These are phyloP conservation scores for Ophiostoma quercus DNA, from an alignment of 2,329 filamentous ascomycete genomes.

Conservation along the genomic window DNA sequence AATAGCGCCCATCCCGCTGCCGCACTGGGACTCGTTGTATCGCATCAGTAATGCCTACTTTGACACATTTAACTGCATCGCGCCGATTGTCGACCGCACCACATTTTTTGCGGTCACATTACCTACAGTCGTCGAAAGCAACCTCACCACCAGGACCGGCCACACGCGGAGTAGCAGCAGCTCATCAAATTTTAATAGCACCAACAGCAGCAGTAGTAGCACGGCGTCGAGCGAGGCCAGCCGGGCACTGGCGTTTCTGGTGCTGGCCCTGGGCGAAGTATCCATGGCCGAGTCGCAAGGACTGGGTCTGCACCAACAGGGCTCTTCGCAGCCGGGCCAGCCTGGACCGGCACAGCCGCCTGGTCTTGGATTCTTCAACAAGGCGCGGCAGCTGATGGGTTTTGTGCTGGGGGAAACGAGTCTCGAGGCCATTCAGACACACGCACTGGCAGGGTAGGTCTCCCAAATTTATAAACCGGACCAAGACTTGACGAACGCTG, in stretches of 20 bases:
- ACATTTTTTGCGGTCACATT: slow-evolving; percentile 47
- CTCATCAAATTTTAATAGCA: neutral
- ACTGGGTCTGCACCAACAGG: slow-evolving; percentile 41
- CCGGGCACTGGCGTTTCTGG: slow-evolving; percentile 51
- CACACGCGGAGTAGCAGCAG: neutral
- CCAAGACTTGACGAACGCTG: neutral
- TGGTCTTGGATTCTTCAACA: slow-evolving; percentile 56
- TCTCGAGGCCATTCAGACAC: slow-evolving; percentile 55
- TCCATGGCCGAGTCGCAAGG: slow-evolving; percentile 49
- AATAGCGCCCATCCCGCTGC: slow-evolving; percentile 34
- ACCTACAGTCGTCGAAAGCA: slow-evolving; percentile 37
- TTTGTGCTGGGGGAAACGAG: slow-evolving; percentile 52
- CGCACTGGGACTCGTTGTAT: slow-evolving; percentile 44
- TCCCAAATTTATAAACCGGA: too few species aligned
- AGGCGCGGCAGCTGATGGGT: slow-evolving; percentile 55
- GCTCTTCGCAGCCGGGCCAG: slow-evolving; percentile 39
- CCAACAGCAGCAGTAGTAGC: slow-evolving; percentile 20
- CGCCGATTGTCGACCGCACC: slow-evolving; percentile 55
- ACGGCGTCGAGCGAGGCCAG: slow-evolving; percentile 47
- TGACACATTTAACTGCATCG: slow-evolving; percentile 53
- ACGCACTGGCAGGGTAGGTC: slow-evolving; percentile 50
- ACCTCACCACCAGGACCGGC: neutral
- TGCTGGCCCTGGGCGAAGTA: slow-evolving; percentile 55
- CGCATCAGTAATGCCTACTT: slow-evolving; percentile 52
- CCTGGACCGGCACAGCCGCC: slow-evolving; percentile 53